These are phyloP conservation scores for Pseudogymnoascus sp. DNA, from an alignment of 2,329 filamentous ascomycete species.

Conservation along the genomic window DNA sequence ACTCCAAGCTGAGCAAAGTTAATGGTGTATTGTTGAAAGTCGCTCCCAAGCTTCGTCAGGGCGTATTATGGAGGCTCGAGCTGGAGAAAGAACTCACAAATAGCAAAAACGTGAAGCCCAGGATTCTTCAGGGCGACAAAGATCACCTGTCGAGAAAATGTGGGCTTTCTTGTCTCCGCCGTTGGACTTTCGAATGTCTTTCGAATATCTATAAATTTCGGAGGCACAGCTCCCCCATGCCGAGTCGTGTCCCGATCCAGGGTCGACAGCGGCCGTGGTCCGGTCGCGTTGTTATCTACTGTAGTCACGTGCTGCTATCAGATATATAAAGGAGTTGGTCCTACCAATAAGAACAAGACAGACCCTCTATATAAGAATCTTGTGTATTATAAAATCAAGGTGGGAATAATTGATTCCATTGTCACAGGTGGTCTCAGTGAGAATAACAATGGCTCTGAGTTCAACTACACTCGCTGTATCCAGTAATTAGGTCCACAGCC, in stretches of 20 bases:
- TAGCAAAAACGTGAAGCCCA: neutral
- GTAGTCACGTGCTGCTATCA: neutral
- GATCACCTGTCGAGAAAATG: neutral
- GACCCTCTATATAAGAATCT: neutral
- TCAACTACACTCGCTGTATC: neutral
- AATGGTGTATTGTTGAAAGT: slow-evolving; percentile 1
- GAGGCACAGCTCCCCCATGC: slow-evolving; percentile 7
- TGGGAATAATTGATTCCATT: neutral
- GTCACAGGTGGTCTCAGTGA: too few species aligned
- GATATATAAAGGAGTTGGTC: neutral
- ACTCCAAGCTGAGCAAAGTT: neutral
- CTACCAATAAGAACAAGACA: neutral
- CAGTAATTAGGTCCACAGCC: neutral
- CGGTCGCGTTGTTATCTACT: slow-evolving; percentile 3
- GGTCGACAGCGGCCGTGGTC: neutral
- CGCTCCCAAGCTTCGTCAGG: neutral
- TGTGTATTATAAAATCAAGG: neutral
- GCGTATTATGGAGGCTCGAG: neutral
- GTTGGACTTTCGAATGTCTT: neutral
- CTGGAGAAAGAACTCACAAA: neutral
- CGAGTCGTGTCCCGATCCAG: slow-evolving; percentile 8
- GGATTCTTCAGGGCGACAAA: neutral
- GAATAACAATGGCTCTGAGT: neutral
- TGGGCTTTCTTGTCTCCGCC: neutral
- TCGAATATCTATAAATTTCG: slow-evolving; percentile 2